Evolutionary conservation across 345 rosid species (phyloP), one percentile per base, ranked within the genome.

Genomic region (Eucalyptus viminalis): DNA sequence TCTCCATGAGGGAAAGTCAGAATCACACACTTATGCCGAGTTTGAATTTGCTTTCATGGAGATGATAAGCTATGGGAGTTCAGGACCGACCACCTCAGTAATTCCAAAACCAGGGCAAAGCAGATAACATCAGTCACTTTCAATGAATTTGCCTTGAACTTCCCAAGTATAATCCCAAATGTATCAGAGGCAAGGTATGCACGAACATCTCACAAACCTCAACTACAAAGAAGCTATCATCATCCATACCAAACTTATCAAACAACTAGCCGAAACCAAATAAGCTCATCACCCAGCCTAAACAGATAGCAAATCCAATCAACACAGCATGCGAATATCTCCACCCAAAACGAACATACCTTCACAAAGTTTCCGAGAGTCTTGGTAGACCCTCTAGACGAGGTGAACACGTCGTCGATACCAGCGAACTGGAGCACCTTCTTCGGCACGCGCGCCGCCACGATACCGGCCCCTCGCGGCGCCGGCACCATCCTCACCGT

Each of bases 401-500:
- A 96, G 19, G 96, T 96, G 54, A 95, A 96, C 8, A 96, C 97
- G 87, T 95, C 98, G 72, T 96, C 98, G 47, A 96, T 96, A 15
- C 98, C 96, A 83, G 98, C 95, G 40, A 96, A 94, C 87, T 95
- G 96, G 54, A 96, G 94, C 60, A 96, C 96, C 93, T 95, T 96
- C 92, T 95, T 95, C 21, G 97, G 97, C 11, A 96, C 97, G 9
- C 96, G 89, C 49, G 98, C 97, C 14, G 96, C 98, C 21, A 95
- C 98, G 72, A 96, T 96, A 9, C 97, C 97, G 6, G 96, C 93
- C 87, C 98, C 97, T 87, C 98, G 93, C 0, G 96, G 98, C 72
- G 99, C 99, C 5, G 97, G 99, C 50, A 96, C 98, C 99, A 96
- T 95, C 91, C 98, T 91, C 31, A 96, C 98, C 0, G 97, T 94